Percentiles rank a stretch among this genome's conserved stretches.
phyloP scores from a whole-genome alignment of 805 yeast species.

The Candida loeiensis region DNA sequence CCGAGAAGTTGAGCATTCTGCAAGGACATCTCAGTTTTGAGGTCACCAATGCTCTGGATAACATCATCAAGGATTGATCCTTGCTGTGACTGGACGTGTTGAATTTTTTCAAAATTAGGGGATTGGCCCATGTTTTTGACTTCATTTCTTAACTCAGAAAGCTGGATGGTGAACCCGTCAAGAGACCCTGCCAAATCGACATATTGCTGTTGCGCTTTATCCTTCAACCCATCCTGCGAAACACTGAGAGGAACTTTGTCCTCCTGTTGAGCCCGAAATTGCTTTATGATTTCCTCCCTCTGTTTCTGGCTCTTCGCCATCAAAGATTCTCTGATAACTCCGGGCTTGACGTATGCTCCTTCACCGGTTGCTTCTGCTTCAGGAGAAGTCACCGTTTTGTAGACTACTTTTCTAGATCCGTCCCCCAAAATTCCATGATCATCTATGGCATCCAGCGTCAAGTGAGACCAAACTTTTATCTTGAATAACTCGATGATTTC shows the following conservation, averaged over 20 bases:
- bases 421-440: conserved; percentile 51
- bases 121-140: conserved; percentile 1
- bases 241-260: too few relatives aligned
- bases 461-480: conserved; percentile 51
- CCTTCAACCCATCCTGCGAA: too few relatives aligned
- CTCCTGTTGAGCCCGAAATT: conserved; percentile 5
- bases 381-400: conserved; percentile 12
- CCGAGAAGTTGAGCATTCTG: conserved; percentile 33
- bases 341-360: conserved; percentile 15
- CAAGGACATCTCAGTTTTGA: conserved; percentile 24
- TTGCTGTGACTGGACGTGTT: conserved; percentile 13
- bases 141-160: neutral
- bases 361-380: conserved; percentile 1
- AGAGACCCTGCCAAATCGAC: neutral
- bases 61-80: conserved; percentile 20
- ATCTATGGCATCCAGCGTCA: conserved; percentile 53
- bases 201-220: too few relatives aligned
- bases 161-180: neutral
- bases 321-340: conserved; percentile 30
- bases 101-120: neutral
- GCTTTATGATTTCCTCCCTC: conserved; percentile 16
- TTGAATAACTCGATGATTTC: conserved; percentile 67
- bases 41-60: conserved; percentile 18
- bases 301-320: conserved; percentile 33
- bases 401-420: conserved; percentile 39